A percentile compares a stretch with the other conserved stretches of the same genome.
These are phyloP conservation scores for Phlebiopsis gigantea DNA, from an alignment of 768 basidiomycete species.

Conservation along the genomic window DNA sequence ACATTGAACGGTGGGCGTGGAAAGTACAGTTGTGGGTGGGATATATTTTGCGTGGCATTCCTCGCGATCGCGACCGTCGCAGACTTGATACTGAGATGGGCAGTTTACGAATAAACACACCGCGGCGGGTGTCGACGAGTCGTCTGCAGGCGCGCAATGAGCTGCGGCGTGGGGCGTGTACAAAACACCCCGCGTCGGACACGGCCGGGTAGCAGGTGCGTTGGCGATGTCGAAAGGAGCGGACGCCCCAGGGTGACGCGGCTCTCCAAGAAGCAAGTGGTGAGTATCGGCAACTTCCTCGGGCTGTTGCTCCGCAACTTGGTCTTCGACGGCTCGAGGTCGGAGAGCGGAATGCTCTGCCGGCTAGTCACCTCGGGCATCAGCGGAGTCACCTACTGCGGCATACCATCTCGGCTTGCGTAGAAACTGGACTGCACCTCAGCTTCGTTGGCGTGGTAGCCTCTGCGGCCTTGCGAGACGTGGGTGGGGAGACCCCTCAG, in stretches of 20 bases:
- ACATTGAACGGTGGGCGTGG: constrained; percentile 9
- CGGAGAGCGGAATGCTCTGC: constrained; percentile 28
- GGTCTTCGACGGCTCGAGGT: constrained; percentile 20
- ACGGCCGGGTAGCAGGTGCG: background rate
- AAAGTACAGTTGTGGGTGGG: constrained; percentile 5
- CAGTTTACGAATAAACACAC: constrained; percentile 13
- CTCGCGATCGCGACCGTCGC: constrained; percentile 7
- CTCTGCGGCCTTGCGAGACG: constrained; percentile 26
- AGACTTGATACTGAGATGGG: constrained; percentile 10
- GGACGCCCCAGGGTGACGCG: constrained; percentile 3
- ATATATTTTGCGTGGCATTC: constrained; percentile 12
- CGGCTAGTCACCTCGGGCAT: constrained; percentile 30
- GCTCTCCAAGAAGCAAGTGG: background rate
- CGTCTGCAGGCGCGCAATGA: no score
- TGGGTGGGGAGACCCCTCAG: constrained; percentile 6
- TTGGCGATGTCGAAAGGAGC: constrained; percentile 6
- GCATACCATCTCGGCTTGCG: constrained; percentile 14
- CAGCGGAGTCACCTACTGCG: no score
- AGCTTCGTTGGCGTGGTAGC: constrained; percentile 17
- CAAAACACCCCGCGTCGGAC: constrained; percentile 9
- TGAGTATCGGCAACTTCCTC: constrained; percentile 9
- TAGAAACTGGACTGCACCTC: constrained; percentile 20
- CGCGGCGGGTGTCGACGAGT: constrained; percentile 2
- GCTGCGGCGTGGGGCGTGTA: background rate
- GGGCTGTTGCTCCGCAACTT: constrained; percentile 18